phyloP scores from a whole-genome alignment of 176 grass and related monocot species.

The Carex cristatella region DNA sequence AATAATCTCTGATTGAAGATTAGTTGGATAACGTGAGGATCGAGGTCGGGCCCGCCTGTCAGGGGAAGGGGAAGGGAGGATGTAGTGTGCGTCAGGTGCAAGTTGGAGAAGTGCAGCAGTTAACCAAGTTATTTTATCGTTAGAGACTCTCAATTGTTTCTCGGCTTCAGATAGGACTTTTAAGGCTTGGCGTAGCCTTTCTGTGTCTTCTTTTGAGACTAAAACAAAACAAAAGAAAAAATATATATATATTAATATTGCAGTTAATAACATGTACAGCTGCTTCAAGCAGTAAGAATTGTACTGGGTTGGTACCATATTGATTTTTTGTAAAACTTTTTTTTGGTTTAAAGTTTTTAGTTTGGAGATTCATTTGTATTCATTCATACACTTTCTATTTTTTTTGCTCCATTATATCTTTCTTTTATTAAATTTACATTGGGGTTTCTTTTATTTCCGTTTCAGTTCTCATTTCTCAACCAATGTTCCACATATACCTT shows the following conservation, averaged over 20 bases:
- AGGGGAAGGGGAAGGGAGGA: constrained; percentile 61
- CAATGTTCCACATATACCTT: neutral
- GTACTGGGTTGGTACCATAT: neutral
- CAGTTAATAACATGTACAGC: constrained; percentile 16
- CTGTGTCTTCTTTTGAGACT: constrained; percentile 91
- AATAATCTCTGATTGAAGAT: neutral
- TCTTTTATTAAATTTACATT: constrained; percentile 9
- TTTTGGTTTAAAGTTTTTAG: neutral
- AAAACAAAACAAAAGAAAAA: constrained; percentile 32
- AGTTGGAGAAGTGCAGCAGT: constrained; percentile 95
- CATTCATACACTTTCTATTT: neutral
- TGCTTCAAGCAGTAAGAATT: neutral
- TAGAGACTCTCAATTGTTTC: constrained; percentile 94
- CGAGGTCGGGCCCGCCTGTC: neutral
- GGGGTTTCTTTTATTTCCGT: neutral
- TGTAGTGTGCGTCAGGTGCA: constrained; percentile 82
- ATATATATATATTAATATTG: constrained; percentile 14
- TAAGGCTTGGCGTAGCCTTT: constrained; percentile 80
- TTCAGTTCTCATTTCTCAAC: constrained; percentile 9
- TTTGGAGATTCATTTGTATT: neutral
- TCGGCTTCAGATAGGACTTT: constrained; percentile 86
- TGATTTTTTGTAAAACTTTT: neutral
- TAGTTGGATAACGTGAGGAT: neutral
- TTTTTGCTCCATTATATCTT: neutral
- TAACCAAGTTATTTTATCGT: constrained; percentile 94